These are phyloP conservation scores for Lichtheimia hyalospora DNA, from an alignment of 371 early-diverging fungal species.

Conservation along the genomic window DNA sequence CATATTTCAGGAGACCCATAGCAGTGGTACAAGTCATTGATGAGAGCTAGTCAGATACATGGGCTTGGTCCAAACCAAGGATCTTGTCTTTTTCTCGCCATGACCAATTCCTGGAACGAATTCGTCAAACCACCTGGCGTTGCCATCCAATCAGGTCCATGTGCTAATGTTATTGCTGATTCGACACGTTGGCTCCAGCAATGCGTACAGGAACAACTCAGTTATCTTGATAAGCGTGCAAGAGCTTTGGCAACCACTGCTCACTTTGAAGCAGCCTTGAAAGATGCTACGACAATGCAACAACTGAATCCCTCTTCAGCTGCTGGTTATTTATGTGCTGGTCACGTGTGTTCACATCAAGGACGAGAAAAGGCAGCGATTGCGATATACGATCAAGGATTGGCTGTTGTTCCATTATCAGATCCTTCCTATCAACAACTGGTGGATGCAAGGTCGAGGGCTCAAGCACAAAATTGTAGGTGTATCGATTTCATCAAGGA, in stretches of 20 bases:
- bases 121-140: too few relatives aligned
- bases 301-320: background rate
- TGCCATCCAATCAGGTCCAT: too few relatives aligned
- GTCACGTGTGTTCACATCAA: background rate
- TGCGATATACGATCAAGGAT: background rate
- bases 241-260: background rate
- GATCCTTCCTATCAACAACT: background rate
- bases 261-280: background rate
- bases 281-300: background rate
- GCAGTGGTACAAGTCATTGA: too few relatives aligned
- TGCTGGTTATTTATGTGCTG: too few relatives aligned
- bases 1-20: too few relatives aligned
- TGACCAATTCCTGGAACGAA: too few relatives aligned
- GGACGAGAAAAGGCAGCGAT: background rate
- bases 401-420: background rate
- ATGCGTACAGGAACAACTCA: background rate
- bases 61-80: too few relatives aligned
- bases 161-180: too few relatives aligned
- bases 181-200: too few relatives aligned
- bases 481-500: background rate
- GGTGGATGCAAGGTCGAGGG: too few relatives aligned
- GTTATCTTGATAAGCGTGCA: background rate
- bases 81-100: too few relatives aligned
- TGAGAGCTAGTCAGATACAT: too few relatives aligned
- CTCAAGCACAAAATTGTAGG: background rate